Evolutionary conservation across 2,329 filamentous ascomycete genomes (phyloP).

Genomic region (Apiospora hydei): DNA sequence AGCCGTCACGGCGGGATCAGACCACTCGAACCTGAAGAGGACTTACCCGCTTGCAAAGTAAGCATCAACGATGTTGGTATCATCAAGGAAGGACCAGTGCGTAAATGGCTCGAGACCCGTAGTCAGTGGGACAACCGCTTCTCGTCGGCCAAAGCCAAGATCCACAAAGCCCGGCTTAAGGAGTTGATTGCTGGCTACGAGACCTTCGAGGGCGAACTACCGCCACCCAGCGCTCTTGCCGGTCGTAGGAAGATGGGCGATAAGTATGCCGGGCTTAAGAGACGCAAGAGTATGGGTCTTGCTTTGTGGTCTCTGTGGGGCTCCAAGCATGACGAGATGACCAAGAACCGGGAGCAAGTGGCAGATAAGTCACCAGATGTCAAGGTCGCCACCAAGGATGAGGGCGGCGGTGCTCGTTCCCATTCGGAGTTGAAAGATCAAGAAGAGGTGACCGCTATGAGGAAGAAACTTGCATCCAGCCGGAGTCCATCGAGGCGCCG

Average conservation of each 20-base stretch:
- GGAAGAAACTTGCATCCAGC: slow-evolving; percentile 32
- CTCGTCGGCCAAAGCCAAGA: slow-evolving; percentile 69
- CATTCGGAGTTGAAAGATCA: slow-evolving; percentile 51
- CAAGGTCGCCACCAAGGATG: slow-evolving; percentile 50
- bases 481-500: slow-evolving; percentile 53
- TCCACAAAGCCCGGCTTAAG: slow-evolving; percentile 76
- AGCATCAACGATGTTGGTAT: slow-evolving; percentile 73
- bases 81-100: slow-evolving; percentile 79
- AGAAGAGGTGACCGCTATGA: slow-evolving; percentile 38
- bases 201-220: slow-evolving; percentile 74
- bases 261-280: slow-evolving; percentile 59
- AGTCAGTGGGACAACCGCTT: slow-evolving; percentile 77
- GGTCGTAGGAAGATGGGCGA: slow-evolving; percentile 66
- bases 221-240: slow-evolving; percentile 84
- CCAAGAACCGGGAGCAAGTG: slow-evolving; percentile 66
- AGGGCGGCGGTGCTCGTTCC: slow-evolving; percentile 52
- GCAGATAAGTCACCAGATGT: slow-evolving; percentile 49
- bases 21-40: slow-evolving; percentile 67
- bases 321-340: slow-evolving; percentile 84
- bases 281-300: slow-evolving; percentile 54
- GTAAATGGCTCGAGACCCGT: slow-evolving; percentile 83
- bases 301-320: slow-evolving; percentile 80
- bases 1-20: slow-evolving; percentile 79
- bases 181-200: slow-evolving; percentile 78
- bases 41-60: slow-evolving; percentile 72